Evolutionary conservation across 2,329 filamentous ascomycete genomes (phyloP), one percentile per base, ranked within the genome.

Genomic region (Exophiala bonariae): DNA sequence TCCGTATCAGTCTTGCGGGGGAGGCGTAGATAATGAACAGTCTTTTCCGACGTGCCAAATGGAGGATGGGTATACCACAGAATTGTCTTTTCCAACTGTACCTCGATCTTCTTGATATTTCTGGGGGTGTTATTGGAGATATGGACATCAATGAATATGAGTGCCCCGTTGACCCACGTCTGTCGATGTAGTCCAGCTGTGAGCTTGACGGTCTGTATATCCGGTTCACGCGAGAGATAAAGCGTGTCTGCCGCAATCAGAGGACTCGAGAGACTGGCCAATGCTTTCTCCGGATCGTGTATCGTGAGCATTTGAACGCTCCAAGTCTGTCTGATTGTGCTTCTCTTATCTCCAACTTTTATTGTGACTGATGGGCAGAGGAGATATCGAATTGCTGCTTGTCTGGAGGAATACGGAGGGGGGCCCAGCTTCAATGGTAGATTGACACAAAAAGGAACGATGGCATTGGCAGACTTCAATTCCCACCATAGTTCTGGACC

Each of bases 141-240:
- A 45, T 78, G 74, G 3, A 79, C 66, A 52, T 80, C 77, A 13
- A 77, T 72, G 50, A 79, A 80, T 26, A 80, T 73, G 54, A 67
- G 75, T 17, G 74, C 75, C 13, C 77, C 77, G 54, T 75, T 79
- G 44, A 80, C 75, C 77, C 77, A 80, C 20, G 78, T 77, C 60
- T 80, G 77, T n/a, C 77, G 71, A 59, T 80, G 77, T 7, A 80
- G 58, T 5, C 76, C 76, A 20, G 77, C 77, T 16, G 76, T 79
- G 14, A 79, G 59, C 44, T 66, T 68, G 18, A 79, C 61, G 8
- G 66, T 68, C 49, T 79, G 75, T 1, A 71, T 49, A 1, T 63
- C 63, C 20, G 60, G 62, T 32, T 70, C 65, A 20, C 67, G 66
- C 20, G 70, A 64, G 26, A 73, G 61, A 19, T 71, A 75, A 26